Percentiles rank a stretch among this genome's conserved stretches.
These are phyloP conservation scores for Neurospora sp. DNA, from an alignment of 495 filamentous ascomycete species.

Conservation along the genomic window DNA sequence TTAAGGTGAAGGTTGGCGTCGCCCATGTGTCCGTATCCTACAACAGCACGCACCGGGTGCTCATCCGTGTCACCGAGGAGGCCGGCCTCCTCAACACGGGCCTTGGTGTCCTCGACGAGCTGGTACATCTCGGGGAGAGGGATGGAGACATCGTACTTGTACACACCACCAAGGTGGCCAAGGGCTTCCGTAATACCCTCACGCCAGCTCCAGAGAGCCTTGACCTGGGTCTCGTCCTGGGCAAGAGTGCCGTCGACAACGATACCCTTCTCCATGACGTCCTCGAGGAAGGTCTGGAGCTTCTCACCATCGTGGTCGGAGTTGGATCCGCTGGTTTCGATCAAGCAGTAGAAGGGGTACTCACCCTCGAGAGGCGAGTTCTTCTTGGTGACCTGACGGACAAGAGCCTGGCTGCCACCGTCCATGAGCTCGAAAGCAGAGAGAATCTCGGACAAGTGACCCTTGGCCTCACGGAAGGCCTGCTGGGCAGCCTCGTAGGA, in stretches of 20 bases:
- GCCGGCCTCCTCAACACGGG: conserved; percentile 58
- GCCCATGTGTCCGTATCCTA: conserved; percentile 98
- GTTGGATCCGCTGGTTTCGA: conserved; percentile 93
- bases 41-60: conserved; percentile 72
- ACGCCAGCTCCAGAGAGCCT: conserved; percentile 79
- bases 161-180: conserved; percentile 87
- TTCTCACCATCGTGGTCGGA: conserved; percentile 86
- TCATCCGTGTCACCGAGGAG: conserved; percentile 70
- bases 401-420: conserved; percentile 61
- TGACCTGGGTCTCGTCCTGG: conserved; percentile 82
- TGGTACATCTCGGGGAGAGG: conserved; percentile 79
- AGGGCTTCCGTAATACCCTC: conserved; percentile 85
- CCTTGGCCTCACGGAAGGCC: conserved; percentile 79
- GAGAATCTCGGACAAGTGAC: conserved; percentile 83
- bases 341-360: conserved; percentile 88
- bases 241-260: conserved; percentile 83
- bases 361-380: conserved; percentile 70
- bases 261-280: conserved; percentile 75
- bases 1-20: conserved; percentile 94
- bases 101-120: conserved; percentile 74
- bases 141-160: conserved; percentile 97
- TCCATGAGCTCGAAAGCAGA: conserved; percentile 99
- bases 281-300: conserved; percentile 75
- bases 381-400: conserved; percentile 62
- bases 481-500: conserved; percentile 76